These are phyloP conservation scores for Ceratocystis papillata DNA, from an alignment of 2,329 filamentous ascomycete genomes.

Conservation along the genomic window DNA sequence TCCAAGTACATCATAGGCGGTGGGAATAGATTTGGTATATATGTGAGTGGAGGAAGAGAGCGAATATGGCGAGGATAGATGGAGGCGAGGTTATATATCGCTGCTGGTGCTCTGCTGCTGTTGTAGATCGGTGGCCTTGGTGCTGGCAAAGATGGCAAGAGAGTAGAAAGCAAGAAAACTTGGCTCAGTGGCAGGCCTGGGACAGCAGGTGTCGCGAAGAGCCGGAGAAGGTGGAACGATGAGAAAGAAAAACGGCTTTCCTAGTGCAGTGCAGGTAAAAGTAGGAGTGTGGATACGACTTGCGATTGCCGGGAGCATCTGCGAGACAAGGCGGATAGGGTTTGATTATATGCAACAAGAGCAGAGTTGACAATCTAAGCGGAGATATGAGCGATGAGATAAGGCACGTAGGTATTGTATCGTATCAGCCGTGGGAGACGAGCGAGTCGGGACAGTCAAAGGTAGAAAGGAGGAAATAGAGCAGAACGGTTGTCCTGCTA, in stretches of 20 bases:
- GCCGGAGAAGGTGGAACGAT: neutral
- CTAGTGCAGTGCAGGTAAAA: too few relatives aligned
- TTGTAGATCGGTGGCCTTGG: neutral
- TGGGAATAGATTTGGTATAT: neutral
- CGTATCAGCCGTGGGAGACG: too few relatives aligned
- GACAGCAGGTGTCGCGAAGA: too few relatives aligned
- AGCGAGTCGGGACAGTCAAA: neutral
- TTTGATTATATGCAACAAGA: too few relatives aligned
- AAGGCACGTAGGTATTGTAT: too few relatives aligned
- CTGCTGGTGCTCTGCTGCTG: neutral
- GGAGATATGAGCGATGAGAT: too few relatives aligned
- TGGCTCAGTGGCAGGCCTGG: neutral
- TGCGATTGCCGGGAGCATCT: too few relatives aligned
- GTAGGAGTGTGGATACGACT: too few relatives aligned
- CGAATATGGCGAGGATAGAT: neutral
- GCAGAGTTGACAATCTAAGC: too few relatives aligned
- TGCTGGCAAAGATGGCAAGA: neutral
- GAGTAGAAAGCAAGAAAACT: neutral
- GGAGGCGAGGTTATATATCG: neutral
- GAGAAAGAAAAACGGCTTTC: neutral
- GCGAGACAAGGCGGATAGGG: too few relatives aligned
- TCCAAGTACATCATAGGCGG: slow-evolving; percentile 13
- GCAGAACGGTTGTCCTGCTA: too few relatives aligned
- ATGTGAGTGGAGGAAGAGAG: neutral
- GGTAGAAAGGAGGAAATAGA: neutral